Base-by-base conservation (phyloP, 139 green algal species). In the Astrephomene gubernaculifera region DNA sequence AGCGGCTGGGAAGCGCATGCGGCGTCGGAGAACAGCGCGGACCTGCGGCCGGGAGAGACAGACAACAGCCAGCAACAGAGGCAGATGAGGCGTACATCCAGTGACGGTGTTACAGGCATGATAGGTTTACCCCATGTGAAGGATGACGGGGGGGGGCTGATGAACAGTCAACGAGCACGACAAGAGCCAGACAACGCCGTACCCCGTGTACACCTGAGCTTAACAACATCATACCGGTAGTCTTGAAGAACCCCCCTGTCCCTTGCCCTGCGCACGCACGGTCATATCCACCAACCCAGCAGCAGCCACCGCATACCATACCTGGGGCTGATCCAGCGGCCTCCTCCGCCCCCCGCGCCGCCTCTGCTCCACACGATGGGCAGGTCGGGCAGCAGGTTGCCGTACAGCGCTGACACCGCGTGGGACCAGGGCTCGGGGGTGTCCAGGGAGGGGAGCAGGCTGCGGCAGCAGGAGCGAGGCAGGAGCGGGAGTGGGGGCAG, bases 281-380 rank as follows among this genome's bases (percentile, higher is more conserved):
- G n/a, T n/a, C n/a, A n/a, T n/a, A n/a, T n/a, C n/a, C n/a, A n/a
- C n/a, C n/a, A n/a, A n/a, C n/a, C n/a, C n/a, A n/a, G n/a, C n/a
- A n/a, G 57, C 57, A 24, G 17, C 5, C 57, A 5, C 57, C 57
- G 21, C 57, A 12, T 17, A 57, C 38, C 67, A 0, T 57, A 86
- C 83, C 22, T 80, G 57, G 87, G 87, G 10, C 64, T 61, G 49
- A 89, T 69, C 87, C 87, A 91, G 24, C 82, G 39, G 4, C 87
- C 87, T 2, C 82, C 87, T 0, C 75, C 76, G 0, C 83, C 78
- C 49, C 87, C 87, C 2, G 78, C 87, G 4, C 75, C 76, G 0
- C 83, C 78, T 49, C 84, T 57, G 31, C 61, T 89, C 87, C 87
- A 91, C 25, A 89, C 63, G 1, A 91, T 33, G 7, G 87, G 71